Conservation (phyloP, 345 rosid species). For the Euclidium syriacum region DNA sequence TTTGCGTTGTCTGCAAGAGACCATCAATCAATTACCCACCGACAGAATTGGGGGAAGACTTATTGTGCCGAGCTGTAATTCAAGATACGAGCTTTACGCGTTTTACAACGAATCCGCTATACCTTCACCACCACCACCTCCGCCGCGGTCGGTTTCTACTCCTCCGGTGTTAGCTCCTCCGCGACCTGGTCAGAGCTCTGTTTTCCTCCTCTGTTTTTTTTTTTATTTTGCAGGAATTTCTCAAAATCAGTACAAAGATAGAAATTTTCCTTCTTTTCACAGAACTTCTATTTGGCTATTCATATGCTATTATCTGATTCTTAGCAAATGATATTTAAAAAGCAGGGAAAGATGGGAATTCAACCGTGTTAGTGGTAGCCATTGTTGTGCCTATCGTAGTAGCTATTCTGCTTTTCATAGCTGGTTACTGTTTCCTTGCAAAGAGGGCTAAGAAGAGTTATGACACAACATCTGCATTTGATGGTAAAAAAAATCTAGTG, state of each 20-base stretch:
- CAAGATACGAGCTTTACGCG: constrained; percentile 29
- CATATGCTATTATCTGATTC: neutral
- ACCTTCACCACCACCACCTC: neutral
- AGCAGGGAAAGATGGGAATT: constrained; percentile 30
- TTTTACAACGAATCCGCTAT: constrained; percentile 29
- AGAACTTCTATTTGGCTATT: neutral
- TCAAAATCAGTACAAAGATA: neutral
- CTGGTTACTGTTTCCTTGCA: constrained; percentile 32
- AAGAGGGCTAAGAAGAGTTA: constrained; percentile 29
- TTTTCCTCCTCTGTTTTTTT: neutral
- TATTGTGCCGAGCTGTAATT: constrained; percentile 34
- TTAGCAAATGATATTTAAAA: neutral
- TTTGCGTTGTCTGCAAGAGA: constrained; percentile 10
- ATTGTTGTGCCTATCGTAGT: constrained; percentile 30
- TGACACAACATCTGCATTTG: constrained; percentile 7
- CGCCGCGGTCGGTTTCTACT: neutral
- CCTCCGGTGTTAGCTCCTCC: constrained; percentile 11
- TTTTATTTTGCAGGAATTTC: neutral
- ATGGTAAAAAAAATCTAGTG: constrained; percentile 27
- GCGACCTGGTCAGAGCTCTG: constrained; percentile 15
- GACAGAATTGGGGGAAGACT: constrained; percentile 29
- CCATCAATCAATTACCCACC: neutral
- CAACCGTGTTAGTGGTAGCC: constrained; percentile 30
- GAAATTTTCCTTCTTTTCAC: neutral
- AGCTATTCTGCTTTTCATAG: constrained; percentile 21